Evolutionary conservation across 805 yeast species (phyloP).

Genomic region (Lachancea sp.): DNA sequence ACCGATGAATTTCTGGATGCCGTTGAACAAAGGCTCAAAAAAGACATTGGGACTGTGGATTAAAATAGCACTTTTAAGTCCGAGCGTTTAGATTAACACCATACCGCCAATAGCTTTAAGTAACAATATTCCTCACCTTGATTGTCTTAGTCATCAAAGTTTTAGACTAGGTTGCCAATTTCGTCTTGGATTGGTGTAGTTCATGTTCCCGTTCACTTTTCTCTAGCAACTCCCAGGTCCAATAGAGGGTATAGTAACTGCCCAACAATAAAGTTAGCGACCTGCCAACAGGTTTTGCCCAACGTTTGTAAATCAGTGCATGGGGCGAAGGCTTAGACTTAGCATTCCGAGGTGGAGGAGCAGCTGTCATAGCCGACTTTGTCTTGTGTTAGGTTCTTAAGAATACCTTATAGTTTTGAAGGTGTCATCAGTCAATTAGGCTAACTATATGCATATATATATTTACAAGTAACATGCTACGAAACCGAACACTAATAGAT

Average conservation of each 20-base stretch:
- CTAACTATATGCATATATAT: too few species aligned
- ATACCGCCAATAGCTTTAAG: background rate
- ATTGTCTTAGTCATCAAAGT: background rate
- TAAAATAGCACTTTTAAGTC: too few species aligned
- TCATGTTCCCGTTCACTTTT: conserved; percentile 14
- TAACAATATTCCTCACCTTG: background rate
- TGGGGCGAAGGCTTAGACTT: conserved; percentile 18
- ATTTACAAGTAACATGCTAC: background rate
- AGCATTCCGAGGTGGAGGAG: background rate
- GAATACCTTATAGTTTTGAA: too few species aligned
- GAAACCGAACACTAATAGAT: too few species aligned
- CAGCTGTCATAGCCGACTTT: background rate
- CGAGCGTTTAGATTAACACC: too few species aligned
- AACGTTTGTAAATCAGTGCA: conserved; percentile 39
- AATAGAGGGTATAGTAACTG: conserved; percentile 42
- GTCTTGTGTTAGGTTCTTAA: too few species aligned
- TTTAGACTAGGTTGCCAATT: background rate
- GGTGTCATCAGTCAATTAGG: too few species aligned
- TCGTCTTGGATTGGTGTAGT: background rate
- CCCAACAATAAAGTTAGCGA: conserved; percentile 40
- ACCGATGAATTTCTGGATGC: conserved; percentile 75
- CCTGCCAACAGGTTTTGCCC: conserved; percentile 42
- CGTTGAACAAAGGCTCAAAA: conserved; percentile 53
- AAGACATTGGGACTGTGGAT: conserved; percentile 26
- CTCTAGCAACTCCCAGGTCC: conserved; percentile 41